Base-by-base conservation (phyloP, 2,329 filamentous ascomycete species). In the Ceratocystis eucalypticola region DNA sequence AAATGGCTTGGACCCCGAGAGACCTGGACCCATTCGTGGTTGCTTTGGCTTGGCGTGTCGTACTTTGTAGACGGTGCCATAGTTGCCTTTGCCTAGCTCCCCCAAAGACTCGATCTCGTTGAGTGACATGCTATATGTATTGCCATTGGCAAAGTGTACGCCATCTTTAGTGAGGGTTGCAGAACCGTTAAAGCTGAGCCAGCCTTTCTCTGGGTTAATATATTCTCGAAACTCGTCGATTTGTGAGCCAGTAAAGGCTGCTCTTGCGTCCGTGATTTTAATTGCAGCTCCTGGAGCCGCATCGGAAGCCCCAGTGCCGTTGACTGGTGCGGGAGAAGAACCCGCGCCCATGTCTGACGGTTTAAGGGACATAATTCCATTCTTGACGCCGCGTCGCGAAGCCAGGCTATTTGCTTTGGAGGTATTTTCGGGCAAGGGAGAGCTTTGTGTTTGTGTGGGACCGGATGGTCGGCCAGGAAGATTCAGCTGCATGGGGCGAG, bases 21-120 rank as follows among this genome's bases (percentile, higher is more conserved):
- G 74, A 28, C 84, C 84, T 63, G 80, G 79, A 0, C 84, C 83
- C 68, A 86, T 85, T 45, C 84, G 79, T 0, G 82, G 82, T 20
- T 78, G 75, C 63, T 77, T 76, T 12, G 81, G 81, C 72, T 91
- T 87, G 66, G 88, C 85, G 76, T 99, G 94, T 71, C 88, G 85
- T 67, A 97, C 94, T 75, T 94, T 96, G 81, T 96, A 97, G 3
- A 99, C 94, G 1, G 93, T 97, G 68, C 94, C 94, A 72, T 99
- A 99, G 74, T 99, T 99, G 50, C 94, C 94, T 76, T 97, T 99
- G 61, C 94, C 94, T 12, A 99, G 79, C 77, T 99, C 94, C 69
- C 93, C 91, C 67, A 97, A 74, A 1, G 90, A 93, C 71, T 97
- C 91, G 5, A 99, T 89, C 75, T 99, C 93, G 73, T 99, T 93